phyloP scores from a whole-genome alignment of 169 alveolate species.

The Toxoplasma gondii region DNA sequence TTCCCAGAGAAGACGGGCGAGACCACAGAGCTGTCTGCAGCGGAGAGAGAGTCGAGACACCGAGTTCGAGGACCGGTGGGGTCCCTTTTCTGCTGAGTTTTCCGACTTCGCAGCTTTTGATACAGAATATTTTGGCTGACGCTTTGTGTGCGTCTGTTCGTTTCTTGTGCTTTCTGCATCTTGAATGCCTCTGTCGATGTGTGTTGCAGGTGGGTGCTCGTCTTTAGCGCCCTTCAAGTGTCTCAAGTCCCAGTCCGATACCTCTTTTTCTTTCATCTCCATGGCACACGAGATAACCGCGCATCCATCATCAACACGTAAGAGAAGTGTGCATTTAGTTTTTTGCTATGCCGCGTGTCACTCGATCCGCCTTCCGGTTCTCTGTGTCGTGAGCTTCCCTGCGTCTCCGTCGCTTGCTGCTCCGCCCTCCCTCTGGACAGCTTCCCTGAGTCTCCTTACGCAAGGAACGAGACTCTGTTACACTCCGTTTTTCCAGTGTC shows the following conservation, averaged over 20 bases:
- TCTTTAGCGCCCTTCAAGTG: slow-evolving; percentile 43
- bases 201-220: slow-evolving; percentile 32
- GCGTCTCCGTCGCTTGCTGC: background rate
- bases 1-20: too few species aligned
- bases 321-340: background rate
- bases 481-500: background rate
- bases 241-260: slow-evolving; percentile 58
- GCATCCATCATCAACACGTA: slow-evolving; percentile 27
- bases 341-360: background rate
- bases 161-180: background rate
- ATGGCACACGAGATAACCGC: background rate
- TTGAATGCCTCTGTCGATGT: background rate
- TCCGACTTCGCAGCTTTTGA: background rate
- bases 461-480: too few species aligned
- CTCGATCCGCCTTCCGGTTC: background rate
- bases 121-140: background rate
- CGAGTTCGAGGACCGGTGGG: too few species aligned
- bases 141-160: background rate
- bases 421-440: background rate
- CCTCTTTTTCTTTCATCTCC: slow-evolving; percentile 45
- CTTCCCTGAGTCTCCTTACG: background rate
- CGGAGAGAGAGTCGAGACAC: too few species aligned
- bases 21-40: too few species aligned
- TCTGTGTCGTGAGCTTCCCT: background rate
- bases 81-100: too few species aligned